Conservation (phyloP, 148 eudicot genomes). For the Camellia lanceoleosa region DNA sequence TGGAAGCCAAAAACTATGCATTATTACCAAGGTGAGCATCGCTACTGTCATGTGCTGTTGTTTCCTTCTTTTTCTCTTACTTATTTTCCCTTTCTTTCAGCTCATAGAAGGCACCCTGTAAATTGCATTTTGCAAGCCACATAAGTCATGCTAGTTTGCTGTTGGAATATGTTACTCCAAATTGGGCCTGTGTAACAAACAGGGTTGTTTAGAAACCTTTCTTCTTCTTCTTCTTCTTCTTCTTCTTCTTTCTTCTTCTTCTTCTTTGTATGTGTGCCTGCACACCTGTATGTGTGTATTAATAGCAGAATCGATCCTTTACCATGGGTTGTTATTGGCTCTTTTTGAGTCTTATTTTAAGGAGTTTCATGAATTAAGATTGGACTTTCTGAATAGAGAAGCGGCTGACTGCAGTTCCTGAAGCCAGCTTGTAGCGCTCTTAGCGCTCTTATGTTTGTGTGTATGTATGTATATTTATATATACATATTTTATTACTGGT, state of each 20-base stretch:
- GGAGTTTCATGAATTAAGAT: neutral
- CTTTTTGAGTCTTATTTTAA: neutral
- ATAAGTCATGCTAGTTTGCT: neutral
- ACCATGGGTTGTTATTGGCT: neutral
- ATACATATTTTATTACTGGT: too few species aligned
- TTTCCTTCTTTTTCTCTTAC: neutral
- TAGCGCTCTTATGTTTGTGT: neutral
- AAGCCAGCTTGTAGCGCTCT: too few species aligned
- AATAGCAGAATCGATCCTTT: neutral
- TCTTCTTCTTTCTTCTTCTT: neutral
- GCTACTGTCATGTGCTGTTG: neutral
- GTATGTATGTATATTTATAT: neutral
- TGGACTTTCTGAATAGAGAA: constrained; percentile 6
- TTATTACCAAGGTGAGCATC: constrained; percentile 26
- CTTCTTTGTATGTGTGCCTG: neutral
- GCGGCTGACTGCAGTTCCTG: too few species aligned
- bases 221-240: neutral
- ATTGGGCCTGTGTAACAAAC: neutral
- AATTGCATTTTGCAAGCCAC: neutral
- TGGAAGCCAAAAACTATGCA: constrained; percentile 15
- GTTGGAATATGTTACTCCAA: neutral
- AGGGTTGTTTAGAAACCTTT: neutral
- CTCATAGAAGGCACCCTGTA: neutral
- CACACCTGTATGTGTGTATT: neutral
- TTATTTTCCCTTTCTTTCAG: neutral